Conservation (phyloP, 192 early-diverging fungal species). For the Coemansia brasiliensis region DNA sequence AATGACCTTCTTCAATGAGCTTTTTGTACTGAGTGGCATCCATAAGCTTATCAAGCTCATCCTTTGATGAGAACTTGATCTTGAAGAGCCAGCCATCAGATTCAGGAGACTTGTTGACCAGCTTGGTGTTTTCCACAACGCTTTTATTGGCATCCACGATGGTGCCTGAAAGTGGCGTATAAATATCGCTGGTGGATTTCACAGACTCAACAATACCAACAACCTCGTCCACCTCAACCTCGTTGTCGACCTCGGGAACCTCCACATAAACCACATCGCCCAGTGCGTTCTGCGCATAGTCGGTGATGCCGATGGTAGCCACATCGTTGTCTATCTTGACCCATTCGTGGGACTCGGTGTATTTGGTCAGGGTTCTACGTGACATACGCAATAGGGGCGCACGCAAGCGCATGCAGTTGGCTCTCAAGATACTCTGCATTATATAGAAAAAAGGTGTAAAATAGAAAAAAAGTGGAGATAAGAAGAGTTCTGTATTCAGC, state of each 20-base stretch:
- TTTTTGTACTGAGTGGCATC: conserved; percentile 68
- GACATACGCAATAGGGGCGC: neutral
- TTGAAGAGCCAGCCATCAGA: conserved; percentile 88
- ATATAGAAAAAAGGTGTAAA: neutral
- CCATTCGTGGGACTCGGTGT: conserved; percentile 93
- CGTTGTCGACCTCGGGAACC: conserved; percentile 68
- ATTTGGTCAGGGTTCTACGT: conserved; percentile 47
- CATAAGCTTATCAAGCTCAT: conserved; percentile 71
- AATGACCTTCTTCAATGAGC: conserved; percentile 50
- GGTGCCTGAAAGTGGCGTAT: conserved; percentile 80
- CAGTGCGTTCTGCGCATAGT: conserved; percentile 86
- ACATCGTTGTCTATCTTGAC: conserved; percentile 69
- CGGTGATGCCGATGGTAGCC: conserved; percentile 88
- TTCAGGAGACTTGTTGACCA: conserved; percentile 79
- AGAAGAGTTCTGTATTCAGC: neutral
- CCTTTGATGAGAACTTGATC: conserved; percentile 72
- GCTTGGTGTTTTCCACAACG: conserved; percentile 66
- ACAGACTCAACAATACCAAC: conserved; percentile 91
- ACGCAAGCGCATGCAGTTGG: neutral
- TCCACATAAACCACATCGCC: conserved; percentile 96
- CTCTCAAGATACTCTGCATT: conserved; percentile 6
- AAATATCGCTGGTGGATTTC: conserved; percentile 93
- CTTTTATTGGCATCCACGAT: conserved; percentile 75
- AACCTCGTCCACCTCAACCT: conserved; percentile 59
- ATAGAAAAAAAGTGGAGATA: conserved; percentile 2